phyloP scores from a whole-genome alignment of 306 rosid species.

The Fagus sylvatica region DNA sequence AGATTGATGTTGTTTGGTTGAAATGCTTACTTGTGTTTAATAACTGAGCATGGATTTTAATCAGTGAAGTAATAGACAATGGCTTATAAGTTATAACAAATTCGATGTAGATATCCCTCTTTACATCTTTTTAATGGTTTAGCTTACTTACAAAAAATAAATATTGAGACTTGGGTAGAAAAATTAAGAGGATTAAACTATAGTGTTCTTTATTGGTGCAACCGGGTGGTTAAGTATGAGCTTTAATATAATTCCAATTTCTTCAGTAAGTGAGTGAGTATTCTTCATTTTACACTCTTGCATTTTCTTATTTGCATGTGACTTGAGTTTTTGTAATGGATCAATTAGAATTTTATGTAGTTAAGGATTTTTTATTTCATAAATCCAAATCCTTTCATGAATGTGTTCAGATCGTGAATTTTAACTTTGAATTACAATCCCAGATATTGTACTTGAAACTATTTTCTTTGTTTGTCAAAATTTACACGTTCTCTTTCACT shows the following conservation, averaged over 20 bases:
- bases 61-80: not conserved
- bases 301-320: no score
- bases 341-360: no score
- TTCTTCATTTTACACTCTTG: no score
- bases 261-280: no score
- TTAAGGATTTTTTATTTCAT: not conserved
- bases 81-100: not conserved
- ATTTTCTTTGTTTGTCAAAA: not conserved
- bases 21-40: not conserved
- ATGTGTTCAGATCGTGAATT: not conserved
- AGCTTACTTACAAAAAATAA: not conserved
- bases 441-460: not conserved
- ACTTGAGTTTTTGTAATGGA: no score
- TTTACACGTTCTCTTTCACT: slow-evolving; percentile 14
- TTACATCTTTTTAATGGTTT: not conserved
- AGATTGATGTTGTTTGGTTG: not conserved
- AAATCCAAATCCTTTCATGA: no score
- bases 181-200: not conserved
- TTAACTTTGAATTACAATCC: not conserved
- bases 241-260: no score
- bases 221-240: not conserved
- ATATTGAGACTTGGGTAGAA: not conserved
- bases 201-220: not conserved
- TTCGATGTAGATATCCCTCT: not conserved
- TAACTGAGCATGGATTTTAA: not conserved